phyloP scores from a whole-genome alignment of 139 green algal genomes.

The Ostreobium quekettii region DNA sequence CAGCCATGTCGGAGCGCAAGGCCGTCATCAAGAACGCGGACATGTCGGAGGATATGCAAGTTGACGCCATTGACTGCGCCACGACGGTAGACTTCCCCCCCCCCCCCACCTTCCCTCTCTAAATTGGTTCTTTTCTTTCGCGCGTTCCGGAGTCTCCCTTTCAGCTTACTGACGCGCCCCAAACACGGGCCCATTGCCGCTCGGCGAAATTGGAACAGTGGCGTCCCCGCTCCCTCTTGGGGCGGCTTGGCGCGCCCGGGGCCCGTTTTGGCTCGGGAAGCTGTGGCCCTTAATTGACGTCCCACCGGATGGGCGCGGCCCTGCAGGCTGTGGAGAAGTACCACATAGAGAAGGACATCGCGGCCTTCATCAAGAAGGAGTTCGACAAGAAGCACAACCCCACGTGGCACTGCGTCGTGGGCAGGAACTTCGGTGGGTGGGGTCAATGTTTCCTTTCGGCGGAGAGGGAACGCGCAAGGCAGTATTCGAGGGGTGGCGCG shows the following conservation, averaged over 20 bases:
- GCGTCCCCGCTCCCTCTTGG: too few relatives aligned
- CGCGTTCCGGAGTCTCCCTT: too few relatives aligned
- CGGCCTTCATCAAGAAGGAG: conserved; percentile 98
- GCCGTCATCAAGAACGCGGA: conserved; percentile 91
- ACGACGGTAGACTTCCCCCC: conserved; percentile 46
- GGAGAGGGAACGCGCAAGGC: too few relatives aligned
- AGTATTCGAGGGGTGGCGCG: too few relatives aligned
- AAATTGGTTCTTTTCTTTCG: conserved; percentile 1
- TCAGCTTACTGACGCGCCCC: too few relatives aligned
- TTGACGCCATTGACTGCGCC: conserved; percentile 80
- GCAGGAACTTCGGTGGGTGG: conserved; percentile 83
- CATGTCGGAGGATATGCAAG: conserved; percentile 95
- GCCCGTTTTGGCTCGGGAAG: too few relatives aligned
- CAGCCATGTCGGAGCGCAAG: conserved; percentile 31
- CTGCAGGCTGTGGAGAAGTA: conserved; percentile 92
- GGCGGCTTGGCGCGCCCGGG: too few relatives aligned
- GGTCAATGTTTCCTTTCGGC: too few relatives aligned
- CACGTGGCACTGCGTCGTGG: conserved; percentile 98
- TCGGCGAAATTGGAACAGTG: too few relatives aligned
- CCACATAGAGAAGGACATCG: conserved; percentile 98
- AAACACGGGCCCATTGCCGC: too few relatives aligned
- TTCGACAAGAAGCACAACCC: conserved; percentile 97
- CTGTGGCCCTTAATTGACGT: too few relatives aligned
- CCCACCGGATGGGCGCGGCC: too few relatives aligned
- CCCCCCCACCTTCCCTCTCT: not conserved